These are phyloP conservation scores for Yarrowia sp. DNA, from an alignment of 805 yeast species.

Conservation along the genomic window DNA sequence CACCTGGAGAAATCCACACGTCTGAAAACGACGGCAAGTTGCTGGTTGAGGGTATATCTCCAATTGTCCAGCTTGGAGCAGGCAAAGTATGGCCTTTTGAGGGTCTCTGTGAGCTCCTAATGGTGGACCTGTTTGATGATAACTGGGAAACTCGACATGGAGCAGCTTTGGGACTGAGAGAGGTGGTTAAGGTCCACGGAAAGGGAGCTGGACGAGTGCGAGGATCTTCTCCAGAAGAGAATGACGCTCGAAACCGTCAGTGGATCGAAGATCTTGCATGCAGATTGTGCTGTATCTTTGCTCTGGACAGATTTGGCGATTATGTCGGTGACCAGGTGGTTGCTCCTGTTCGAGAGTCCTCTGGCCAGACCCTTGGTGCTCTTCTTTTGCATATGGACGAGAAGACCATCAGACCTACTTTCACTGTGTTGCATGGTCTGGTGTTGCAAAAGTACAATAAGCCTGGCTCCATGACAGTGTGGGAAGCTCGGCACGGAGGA, in stretches of 20 bases:
- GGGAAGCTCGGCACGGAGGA: conserved; percentile 99
- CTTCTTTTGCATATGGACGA: conserved; percentile 69
- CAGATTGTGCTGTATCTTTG: conserved; percentile 77
- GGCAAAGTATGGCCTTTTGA: conserved; percentile 90
- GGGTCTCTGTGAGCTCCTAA: conserved; percentile 78
- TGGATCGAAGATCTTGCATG: conserved; percentile 87
- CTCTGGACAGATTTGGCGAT: conserved; percentile 94
- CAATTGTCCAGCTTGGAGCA: conserved; percentile 63
- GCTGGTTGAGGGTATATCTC: conserved; percentile 71
- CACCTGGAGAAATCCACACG: conserved; percentile 53
- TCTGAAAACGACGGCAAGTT: conserved; percentile 74
- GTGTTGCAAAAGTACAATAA: conserved; percentile 55
- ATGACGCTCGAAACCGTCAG: conserved; percentile 58
- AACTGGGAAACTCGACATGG: conserved; percentile 97
- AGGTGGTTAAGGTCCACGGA: conserved; percentile 78
- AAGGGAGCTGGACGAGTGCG: conserved; percentile 76
- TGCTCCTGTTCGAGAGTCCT: conserved; percentile 96
- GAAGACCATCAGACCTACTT: conserved; percentile 56
- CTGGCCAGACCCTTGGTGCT: conserved; percentile 93
- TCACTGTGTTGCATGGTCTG: conserved; percentile 60
- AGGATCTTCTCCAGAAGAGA: conserved; percentile 59
- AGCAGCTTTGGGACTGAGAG: conserved; percentile 87
- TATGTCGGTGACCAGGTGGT: conserved; percentile 96
- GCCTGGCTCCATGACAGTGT: conserved; percentile 54
- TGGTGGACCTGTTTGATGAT: conserved; percentile 76